Evolutionary conservation across 2,329 filamentous ascomycete species (phyloP).

Genomic region (Emericellopsis cladophorae): DNA sequence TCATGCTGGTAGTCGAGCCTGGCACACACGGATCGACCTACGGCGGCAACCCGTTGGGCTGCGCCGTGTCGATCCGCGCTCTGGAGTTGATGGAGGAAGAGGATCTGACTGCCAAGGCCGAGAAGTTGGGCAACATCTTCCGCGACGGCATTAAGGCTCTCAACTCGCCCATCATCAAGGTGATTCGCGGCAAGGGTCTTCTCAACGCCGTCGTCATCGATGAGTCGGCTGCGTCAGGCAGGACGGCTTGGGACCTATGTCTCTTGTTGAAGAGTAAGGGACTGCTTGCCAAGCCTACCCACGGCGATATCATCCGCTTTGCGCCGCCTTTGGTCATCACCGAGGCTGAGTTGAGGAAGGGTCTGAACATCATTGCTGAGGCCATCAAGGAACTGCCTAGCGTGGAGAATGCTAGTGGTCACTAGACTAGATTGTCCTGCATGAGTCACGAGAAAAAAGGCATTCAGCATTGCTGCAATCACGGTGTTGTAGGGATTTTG

Average conservation of each 20-base stretch:
- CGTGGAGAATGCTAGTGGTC: conserved; percentile 22
- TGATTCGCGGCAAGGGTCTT: conserved; percentile 81
- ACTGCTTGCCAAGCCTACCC: conserved; percentile 90
- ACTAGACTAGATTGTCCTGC: conserved; percentile 12
- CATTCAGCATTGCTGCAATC: no score
- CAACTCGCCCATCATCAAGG: conserved; percentile 67
- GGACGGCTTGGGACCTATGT: conserved; percentile 92
- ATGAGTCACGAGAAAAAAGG: no score
- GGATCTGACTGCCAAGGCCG: conserved; percentile 70
- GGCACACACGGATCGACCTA: conserved; percentile 98
- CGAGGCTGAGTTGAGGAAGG: conserved; percentile 69
- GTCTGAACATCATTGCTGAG: conserved; percentile 68
- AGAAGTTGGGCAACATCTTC: conserved; percentile 72
- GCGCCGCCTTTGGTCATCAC: conserved; percentile 94
- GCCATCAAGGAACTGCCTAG: conserved; percentile 70
- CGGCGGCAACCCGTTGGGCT: conserved; percentile 90
- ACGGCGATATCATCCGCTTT: conserved; percentile 95
- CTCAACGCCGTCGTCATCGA: conserved; percentile 96
- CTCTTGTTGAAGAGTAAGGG: conserved; percentile 93
- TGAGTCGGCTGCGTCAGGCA: conserved; percentile 71
- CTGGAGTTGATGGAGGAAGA: conserved; percentile 91
- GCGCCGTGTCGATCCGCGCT: conserved; percentile 88
- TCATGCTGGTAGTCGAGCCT: conserved; percentile 93
- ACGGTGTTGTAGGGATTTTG: no score
- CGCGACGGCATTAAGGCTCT: conserved; percentile 65